Base-by-base conservation (phyloP, 768 basidiomycete genomes). In the Myochromella boudieri region DNA sequence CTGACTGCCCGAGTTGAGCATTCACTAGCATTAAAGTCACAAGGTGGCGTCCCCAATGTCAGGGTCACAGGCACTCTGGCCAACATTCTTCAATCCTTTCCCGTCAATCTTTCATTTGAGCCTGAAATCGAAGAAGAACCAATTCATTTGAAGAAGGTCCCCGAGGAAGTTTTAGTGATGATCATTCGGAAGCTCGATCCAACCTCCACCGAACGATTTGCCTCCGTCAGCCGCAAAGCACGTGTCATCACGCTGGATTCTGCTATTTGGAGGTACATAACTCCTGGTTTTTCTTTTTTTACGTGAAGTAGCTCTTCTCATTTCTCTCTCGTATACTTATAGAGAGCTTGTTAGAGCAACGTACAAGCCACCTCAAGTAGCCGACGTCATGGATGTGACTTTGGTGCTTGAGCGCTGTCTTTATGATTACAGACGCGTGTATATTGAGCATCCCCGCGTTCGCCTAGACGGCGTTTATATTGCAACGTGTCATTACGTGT, bases 391-490 rank as follows among this genome's bases (percentile, higher is more conserved):
- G 20, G 60, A 68, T n/a, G 52, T 87, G 47, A 60, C 70, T 37
- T 59, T 69, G 1, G 69, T 90, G 18, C 68, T 82, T 10, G 64
- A 74, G 17, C 66, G 64, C n/a, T 83, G 81, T 61, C 60, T 64
- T 38, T 75, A 69, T 39, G 81, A 91, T 61, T 93, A 82, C 67
- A 78, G 94, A 29, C 83, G 82, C 15, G 67, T 88, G 7, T 91
- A 80, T 62, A 78, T 95, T 33, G 87, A 93, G 63, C 87, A 91
- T 47, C 91, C 92, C 11, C 79, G 94, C 37, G 63, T 95, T 38
- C 82, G 94, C 29, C 62, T 86, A 52, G 94, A 95, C 50, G 94
- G 94, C 1, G 84, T 92, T 8, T 95, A 95, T 62, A 94, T 97
- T 42, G 85, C 91, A 17, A 87, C 90, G 15, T 95, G 92, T 59